Evolutionary conservation across 768 basidiomycete species (phyloP).

Genomic region (Boletus rufocinnamomeus): DNA sequence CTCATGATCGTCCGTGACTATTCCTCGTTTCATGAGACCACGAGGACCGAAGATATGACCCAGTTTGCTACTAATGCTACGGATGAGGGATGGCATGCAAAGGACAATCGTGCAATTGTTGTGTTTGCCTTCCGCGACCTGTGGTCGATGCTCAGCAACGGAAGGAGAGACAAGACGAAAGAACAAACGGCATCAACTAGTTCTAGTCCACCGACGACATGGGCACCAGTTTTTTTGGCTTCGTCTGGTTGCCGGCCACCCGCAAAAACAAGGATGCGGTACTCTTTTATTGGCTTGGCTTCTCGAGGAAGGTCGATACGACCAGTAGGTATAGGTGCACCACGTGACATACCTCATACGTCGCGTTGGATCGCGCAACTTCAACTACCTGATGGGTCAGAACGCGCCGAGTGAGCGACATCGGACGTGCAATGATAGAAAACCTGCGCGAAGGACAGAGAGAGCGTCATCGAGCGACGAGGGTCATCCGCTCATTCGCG

Average conservation of each 20-base stretch:
- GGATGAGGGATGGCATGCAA: slow-evolving; percentile 77
- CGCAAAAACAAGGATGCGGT: slow-evolving; percentile 90
- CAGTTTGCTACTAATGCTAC: slow-evolving; percentile 75
- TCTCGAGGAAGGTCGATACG: slow-evolving; percentile 84
- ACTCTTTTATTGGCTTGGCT: slow-evolving; percentile 66
- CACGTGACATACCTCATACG: slow-evolving; percentile 81
- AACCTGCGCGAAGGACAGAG: slow-evolving; percentile 65
- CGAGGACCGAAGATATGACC: slow-evolving; percentile 83
- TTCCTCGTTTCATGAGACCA: slow-evolving; percentile 91
- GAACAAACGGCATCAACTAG: slow-evolving; percentile 80
- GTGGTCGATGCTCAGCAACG: neutral
- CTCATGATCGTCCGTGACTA: slow-evolving; percentile 87
- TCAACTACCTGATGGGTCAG: slow-evolving; percentile 67
- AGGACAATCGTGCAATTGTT: slow-evolving; percentile 78
- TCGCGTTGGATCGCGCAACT: slow-evolving; percentile 71
- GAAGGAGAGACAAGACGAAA: neutral
- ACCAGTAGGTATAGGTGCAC: slow-evolving; percentile 84
- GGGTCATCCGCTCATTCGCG: slow-evolving; percentile 64
- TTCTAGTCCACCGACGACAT: slow-evolving; percentile 88
- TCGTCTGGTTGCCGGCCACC: slow-evolving; percentile 80
- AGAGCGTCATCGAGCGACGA: slow-evolving; percentile 70
- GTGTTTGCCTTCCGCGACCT: slow-evolving; percentile 76
- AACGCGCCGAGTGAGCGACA: slow-evolving; percentile 6
- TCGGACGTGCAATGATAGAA: neutral
- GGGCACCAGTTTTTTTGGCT: slow-evolving; percentile 85